A percentile compares a stretch with the other conserved stretches of the same genome.
These are phyloP conservation scores for Ceratocystis smalleyi DNA, from an alignment of 2,329 filamentous ascomycete species.

Conservation along the genomic window DNA sequence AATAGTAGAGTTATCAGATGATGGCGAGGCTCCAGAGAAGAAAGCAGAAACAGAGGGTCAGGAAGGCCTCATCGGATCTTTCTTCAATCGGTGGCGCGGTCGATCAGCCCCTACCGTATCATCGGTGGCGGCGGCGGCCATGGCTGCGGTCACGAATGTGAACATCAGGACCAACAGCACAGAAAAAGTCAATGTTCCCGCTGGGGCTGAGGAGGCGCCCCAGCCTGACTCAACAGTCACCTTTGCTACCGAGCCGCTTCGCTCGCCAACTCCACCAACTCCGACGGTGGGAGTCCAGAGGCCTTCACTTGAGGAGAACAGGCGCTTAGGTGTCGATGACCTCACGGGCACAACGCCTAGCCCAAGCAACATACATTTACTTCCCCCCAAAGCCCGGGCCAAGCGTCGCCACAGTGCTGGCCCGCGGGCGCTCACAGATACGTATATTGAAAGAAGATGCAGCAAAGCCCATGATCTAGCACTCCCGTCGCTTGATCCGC, in stretches of 20 bases:
- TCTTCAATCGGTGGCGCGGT: constrained; percentile 9
- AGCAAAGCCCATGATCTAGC: neutral
- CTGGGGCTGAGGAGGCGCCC: neutral
- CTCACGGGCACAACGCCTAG: neutral
- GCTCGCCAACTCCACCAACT: neutral
- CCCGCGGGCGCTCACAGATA: neutral
- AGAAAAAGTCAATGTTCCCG: neutral
- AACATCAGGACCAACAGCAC: neutral
- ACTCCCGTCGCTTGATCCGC: neutral
- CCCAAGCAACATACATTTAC: constrained; percentile 2
- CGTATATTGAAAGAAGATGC: neutral
- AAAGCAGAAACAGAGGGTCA: neutral
- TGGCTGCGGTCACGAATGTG: neutral
- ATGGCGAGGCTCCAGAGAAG: neutral
- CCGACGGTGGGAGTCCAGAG: neutral
- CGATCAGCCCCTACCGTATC: neutral
- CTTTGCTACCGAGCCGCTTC: neutral
- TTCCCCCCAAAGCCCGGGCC: neutral
- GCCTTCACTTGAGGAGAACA: neutral
- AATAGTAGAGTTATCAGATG: neutral
- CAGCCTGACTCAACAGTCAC: neutral
- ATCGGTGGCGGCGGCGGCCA: constrained; percentile 8
- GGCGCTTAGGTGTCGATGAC: neutral
- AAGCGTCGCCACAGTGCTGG: constrained; percentile 1
- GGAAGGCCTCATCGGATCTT: constrained; percentile 7